These are phyloP conservation scores for Dianthus caryophyllus DNA, from an alignment of 148 eudicot species.

Conservation along the genomic window DNA sequence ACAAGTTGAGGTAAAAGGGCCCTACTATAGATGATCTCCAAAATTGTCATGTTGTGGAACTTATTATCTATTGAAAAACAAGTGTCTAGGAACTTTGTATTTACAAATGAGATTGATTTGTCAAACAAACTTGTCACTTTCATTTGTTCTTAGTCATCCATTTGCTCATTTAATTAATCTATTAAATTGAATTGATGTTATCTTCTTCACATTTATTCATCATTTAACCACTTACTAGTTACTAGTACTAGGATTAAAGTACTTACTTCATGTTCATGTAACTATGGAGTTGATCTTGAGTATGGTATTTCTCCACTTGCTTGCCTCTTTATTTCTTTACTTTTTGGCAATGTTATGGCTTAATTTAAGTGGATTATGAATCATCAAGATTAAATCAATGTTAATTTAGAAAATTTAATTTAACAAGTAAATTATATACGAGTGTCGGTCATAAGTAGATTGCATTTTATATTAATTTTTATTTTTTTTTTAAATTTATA, in stretches of 20 bases:
- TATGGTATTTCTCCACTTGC: conserved; percentile 6
- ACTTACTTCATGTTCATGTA: neutral
- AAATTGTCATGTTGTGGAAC: conserved; percentile 21
- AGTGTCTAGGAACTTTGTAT: conserved; percentile 26
- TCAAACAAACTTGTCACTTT: conserved; percentile 21
- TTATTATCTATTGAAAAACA: conserved; percentile 29
- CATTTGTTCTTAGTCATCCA: conserved; percentile 16
- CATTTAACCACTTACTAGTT: neutral
- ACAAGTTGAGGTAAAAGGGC: conserved; percentile 14
- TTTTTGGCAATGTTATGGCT: neutral
- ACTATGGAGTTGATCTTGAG: neutral
- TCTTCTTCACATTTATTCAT: neutral
- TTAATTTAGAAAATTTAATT: no score
- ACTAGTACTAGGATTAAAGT: neutral
- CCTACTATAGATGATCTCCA: conserved; percentile 11
- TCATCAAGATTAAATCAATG: neutral
- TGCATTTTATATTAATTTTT: no score
- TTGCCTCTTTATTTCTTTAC: neutral
- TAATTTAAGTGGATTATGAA: neutral
- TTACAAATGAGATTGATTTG: neutral
- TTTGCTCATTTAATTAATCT: conserved; percentile 16
- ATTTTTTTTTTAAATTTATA: no score
- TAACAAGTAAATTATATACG: no score
- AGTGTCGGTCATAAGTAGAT: no score
- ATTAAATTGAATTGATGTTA: neutral